Evolutionary conservation across 1,284 basidiomycete genomes (phyloP), one percentile per base, ranked within the genome.

Genomic region (Mixia osmundae): DNA sequence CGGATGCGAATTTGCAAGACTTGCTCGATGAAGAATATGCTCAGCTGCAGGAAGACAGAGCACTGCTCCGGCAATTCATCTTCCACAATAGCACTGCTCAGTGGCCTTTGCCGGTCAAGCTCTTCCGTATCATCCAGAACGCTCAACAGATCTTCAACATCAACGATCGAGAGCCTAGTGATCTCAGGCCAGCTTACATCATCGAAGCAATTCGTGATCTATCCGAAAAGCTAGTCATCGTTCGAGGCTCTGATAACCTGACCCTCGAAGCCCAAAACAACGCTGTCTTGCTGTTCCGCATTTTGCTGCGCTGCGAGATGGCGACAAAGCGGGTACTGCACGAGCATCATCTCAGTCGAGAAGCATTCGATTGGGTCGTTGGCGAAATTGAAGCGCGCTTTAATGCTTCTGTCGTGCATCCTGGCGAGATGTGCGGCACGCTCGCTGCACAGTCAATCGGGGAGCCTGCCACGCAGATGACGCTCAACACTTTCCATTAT

Each of bases 381-480:
- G 91, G 89, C 47, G 91, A 97, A 58, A 71, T 97, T 34, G 85
- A 97, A 56, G 67, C 77, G 24, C 80, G 85, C 55, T 94, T 91
- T 64, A 87, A 89, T 53, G 72, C 73, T 49, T 79, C 87, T 2
- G 54, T 94, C 2, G 83, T 69, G 18, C 77, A 89, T 52, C 80
- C 91, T 0, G 87, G 89, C 35, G 91, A 97, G 60, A 97, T 97
- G 91, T 97, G 91, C 49, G 91, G 91, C 32, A 95, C 85, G 0
- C 68, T 97, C 11, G 78, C 91, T 25, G 91, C 91, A 0, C 91
- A 97, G 60, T 94, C 85, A 4, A 99, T 97, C 46, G 91, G 91
- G 58, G 91, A 97, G 64, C 91, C 91, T 0, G 91, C 91, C 2
- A 99, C 91, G 2, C 87, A 95, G 61, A 94, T 94, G 87, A 94